Base-by-base conservation (phyloP, 768 basidiomycete genomes). In the Trametes coccinea region DNA sequence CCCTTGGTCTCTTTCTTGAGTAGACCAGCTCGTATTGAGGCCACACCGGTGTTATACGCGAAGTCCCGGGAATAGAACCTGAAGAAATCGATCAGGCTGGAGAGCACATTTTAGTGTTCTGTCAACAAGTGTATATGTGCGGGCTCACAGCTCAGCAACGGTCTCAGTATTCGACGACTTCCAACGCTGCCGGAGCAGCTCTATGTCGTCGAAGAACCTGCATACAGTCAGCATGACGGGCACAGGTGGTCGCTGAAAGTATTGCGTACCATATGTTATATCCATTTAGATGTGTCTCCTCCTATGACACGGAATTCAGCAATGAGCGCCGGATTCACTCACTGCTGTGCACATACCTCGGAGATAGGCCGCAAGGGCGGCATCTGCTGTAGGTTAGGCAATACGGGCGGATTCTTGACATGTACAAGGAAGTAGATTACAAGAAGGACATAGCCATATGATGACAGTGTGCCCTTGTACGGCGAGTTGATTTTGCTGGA, bases 381-480 rank as follows among this genome's bases (percentile, higher is more conserved):
- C 82, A 97, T 91, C 75, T 93, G 88, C 79, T 97, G 95, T 63
- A 97, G 82, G 78, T 97, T 97, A 66, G 96, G 96, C 61, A 99
- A 81, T 45, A 99, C 92, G 29, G 95, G 92, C 57, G 96, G 95
- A 67, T 93, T 93, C 79, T 97, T 96, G 78, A 98, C 95, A 74
- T 99, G 97, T 48, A 95, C 88, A 55, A 98, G 85, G 77, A 94
- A 99, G 78, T 95, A 97, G 69, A 99, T 93, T 74, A 98, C 96
- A 75, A 99, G 89, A 54, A 99, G 83, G 66, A 96, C 95, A 77
- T 96, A 98, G 65, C 96, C 96, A 73, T 99, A 98, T 56, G 95
- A 96, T 57, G 93, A 95, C 55, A 99, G 80, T 1, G 96, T 98
- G 63, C 96, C 96, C 70, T 93, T 87, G 76, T 98, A 99, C 10